Evolutionary conservation across 106 monocot genomes (phyloP), one percentile per base, ranked within the genome.

Genomic region (Acorus gramineus): DNA sequence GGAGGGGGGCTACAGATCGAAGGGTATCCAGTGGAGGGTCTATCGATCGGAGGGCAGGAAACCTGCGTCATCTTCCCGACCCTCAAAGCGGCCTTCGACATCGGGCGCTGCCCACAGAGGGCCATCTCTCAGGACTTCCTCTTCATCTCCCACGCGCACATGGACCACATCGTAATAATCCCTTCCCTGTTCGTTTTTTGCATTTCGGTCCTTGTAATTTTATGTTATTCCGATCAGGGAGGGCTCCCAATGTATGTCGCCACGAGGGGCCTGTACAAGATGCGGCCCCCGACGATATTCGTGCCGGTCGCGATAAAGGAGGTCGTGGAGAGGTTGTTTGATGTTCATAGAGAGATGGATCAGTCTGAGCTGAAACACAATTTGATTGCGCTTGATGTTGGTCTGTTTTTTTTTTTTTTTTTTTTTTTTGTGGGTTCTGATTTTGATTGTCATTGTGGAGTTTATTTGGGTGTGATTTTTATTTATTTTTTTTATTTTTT

Each of bases 241-340:
- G 96, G 96, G 10, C 80, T 96, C 14, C 87, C 96, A 3, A 91
- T 88, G 84, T 91, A 91, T 75, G 91, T 91, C 62, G 96, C 96
- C 11, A 96, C 87, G 3, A 77, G 91, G 48, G 91, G 81, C 10
- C 73, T 91, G 52, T 87, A 85, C 60, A 77, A 67, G 47, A 81
- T 91, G 96, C 87, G 79, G 59, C 87, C 91, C 0, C 96, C 96
- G 55, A 96, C 87, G 52, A 88, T 96, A 12, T 96, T 96, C 62
- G 82, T 96, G 50, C 91, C 96, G 3, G 44, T 50, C 5, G 78
- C 74, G 62, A 73, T 96, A 14, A 87, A 81, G 61, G 83, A 85
- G 65, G 65, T 60, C 52, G 90, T 91, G 43, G 91, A 85, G 68
- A 81, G 71, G 43, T 66, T 96, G 10, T 87, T 96, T 64, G 85